Evolutionary conservation across 345 rosid genomes (phyloP).

Genomic region (Salix udensis): DNA sequence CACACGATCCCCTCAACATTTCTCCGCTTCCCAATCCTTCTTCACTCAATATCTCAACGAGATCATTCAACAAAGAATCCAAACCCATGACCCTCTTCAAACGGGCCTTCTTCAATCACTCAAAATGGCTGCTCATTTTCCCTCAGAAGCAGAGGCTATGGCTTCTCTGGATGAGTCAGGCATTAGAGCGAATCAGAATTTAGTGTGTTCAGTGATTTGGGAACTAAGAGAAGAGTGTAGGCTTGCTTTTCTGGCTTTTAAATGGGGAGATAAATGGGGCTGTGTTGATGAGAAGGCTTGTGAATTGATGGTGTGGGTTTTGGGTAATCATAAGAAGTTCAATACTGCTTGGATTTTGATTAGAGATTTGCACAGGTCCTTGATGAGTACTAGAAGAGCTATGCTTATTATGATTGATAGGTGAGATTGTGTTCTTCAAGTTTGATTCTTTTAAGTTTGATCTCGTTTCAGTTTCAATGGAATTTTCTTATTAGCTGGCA

Average conservation of each 20-base stretch:
- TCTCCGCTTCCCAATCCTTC: slow-evolving; percentile 26
- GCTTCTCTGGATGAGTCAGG: slow-evolving; percentile 45
- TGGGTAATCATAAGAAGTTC: slow-evolving; percentile 69
- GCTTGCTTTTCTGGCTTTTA: slow-evolving; percentile 64
- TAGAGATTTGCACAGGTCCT: slow-evolving; percentile 53
- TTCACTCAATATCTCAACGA: slow-evolving; percentile 28
- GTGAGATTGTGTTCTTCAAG: slow-evolving; percentile 29
- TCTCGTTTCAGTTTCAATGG: too few species aligned
- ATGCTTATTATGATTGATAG: slow-evolving; percentile 86
- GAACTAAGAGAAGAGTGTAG: slow-evolving; percentile 61
- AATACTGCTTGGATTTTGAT: slow-evolving; percentile 77
- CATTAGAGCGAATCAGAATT: slow-evolving; percentile 30
- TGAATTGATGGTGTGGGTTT: slow-evolving; percentile 60
- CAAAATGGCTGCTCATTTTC: slow-evolving; percentile 40
- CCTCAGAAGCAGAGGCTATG: slow-evolving; percentile 53
- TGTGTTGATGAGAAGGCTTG: slow-evolving; percentile 45
- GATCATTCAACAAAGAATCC: slow-evolving; percentile 9
- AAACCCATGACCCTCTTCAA: slow-evolving; percentile 17
- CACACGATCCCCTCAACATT: slow-evolving; percentile 12
- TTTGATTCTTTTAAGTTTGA: neutral
- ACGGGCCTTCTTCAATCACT: slow-evolving; percentile 35
- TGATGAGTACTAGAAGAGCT: slow-evolving; percentile 46
- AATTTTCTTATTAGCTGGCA: too few species aligned
- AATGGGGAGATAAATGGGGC: slow-evolving; percentile 64
- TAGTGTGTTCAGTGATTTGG: slow-evolving; percentile 61